phyloP scores from a whole-genome alignment of 2,329 filamentous ascomycete genomes.

The Pseudocercospora crystallina region DNA sequence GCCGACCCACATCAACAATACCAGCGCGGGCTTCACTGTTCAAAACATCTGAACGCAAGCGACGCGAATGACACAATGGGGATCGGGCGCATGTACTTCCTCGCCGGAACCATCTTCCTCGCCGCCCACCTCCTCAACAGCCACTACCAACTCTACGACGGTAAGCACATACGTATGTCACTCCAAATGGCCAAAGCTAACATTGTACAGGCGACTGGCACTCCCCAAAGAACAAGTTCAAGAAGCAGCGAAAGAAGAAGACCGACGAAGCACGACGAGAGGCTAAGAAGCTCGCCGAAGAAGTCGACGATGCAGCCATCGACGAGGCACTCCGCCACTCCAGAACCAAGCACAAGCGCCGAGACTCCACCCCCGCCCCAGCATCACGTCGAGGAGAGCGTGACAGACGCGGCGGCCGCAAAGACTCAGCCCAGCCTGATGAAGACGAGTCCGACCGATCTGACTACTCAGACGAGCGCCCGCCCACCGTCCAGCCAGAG shows the following conservation, averaged over 20 bases:
- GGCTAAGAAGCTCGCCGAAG: conserved; percentile 8
- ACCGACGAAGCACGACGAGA: not conserved
- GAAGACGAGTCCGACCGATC: too few relatives aligned
- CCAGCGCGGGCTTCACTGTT: too few relatives aligned
- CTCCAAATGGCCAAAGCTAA: conserved; percentile 6
- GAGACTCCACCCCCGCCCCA: too few relatives aligned
- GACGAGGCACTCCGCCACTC: too few relatives aligned
- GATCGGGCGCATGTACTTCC: conserved; percentile 33
- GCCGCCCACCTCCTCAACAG: conserved; percentile 23
- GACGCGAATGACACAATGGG: conserved; percentile 24
- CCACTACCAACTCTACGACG: conserved; percentile 28
- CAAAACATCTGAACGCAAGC: not conserved
- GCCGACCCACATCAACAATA: not conserved
- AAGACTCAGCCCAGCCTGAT: too few relatives aligned
- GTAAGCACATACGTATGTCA: too few relatives aligned
- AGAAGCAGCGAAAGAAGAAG: conserved; percentile 4
- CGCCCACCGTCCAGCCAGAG: too few relatives aligned
- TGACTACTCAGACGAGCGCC: too few relatives aligned
- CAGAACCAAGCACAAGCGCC: too few relatives aligned
- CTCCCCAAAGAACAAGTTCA: conserved; percentile 12
- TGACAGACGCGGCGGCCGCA: too few relatives aligned
- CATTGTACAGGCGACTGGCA: not conserved
- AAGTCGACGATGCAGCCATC: not conserved
- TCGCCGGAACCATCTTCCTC: conserved; percentile 20
- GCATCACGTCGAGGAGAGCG: too few relatives aligned